Percentiles rank a stretch among this genome's conserved stretches.
Evolutionary conservation across 208 protist genomes (phyloP).

Genomic region (Kentomonas sorsogonicus): DNA sequence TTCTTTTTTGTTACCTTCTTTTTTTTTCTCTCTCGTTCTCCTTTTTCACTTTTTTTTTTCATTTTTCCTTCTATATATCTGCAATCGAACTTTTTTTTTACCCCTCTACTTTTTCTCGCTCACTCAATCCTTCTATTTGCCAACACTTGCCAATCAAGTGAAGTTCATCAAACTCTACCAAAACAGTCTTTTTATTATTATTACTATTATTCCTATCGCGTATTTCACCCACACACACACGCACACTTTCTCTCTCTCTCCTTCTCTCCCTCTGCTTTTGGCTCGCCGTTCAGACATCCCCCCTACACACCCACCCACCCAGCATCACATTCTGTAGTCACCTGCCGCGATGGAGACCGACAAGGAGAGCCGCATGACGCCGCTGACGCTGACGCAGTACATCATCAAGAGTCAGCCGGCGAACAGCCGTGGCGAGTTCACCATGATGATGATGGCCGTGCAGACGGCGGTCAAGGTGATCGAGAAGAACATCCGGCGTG

Average conservation of each 20-base stretch:
- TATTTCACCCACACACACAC: no score
- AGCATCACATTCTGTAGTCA: no score
- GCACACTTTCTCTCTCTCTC: no score
- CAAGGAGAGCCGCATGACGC: slow-evolving; percentile 15
- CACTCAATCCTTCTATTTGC: no score
- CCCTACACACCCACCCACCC: neutral
- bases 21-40: slow-evolving; percentile 11
- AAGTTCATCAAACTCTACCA: no score
- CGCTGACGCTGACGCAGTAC: slow-evolving; percentile 79
- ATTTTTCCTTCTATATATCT: no score
- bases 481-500: slow-evolving; percentile 80
- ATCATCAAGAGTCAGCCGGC: slow-evolving; percentile 75
- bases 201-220: no score
- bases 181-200: no score
- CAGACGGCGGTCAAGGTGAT: slow-evolving; percentile 85
- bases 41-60: neutral
- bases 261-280: neutral
- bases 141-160: no score
- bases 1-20: slow-evolving; percentile 9
- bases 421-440: slow-evolving; percentile 77
- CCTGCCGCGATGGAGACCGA: slow-evolving; percentile 26
- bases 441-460: slow-evolving; percentile 87
- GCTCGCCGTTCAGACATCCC: no score
- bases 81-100: slow-evolving; percentile 1
- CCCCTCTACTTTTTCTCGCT: slow-evolving; percentile 4